Conservation (phyloP, 768 basidiomycete genomes). For the Mycena floridula region DNA sequence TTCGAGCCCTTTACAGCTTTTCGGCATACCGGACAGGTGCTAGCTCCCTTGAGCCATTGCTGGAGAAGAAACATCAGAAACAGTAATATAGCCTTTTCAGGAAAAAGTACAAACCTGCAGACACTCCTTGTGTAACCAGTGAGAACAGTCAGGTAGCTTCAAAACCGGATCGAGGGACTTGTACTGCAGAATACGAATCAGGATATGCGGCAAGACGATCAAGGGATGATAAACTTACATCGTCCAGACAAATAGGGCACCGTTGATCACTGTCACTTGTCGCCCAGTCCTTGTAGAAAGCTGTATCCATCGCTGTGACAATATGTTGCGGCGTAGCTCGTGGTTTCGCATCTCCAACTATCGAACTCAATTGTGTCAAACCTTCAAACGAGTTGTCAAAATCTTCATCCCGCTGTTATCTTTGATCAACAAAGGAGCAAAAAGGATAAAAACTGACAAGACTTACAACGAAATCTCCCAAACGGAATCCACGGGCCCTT, state of each 20-base stretch:
- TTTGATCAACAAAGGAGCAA: conserved; percentile 1
- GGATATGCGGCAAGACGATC: conserved; percentile 7
- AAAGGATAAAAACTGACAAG: conserved; percentile 41
- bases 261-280: conserved; percentile 59
- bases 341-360: conserved; percentile 65
- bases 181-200: conserved; percentile 41
- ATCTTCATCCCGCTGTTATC: conserved; percentile 61
- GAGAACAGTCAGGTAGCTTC: conserved; percentile 63
- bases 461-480: conserved; percentile 51
- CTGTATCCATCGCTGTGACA: conserved; percentile 53
- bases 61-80: conserved; percentile 20
- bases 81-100: background rate
- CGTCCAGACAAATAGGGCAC: conserved; percentile 83
- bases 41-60: conserved; percentile 79
- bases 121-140: conserved; percentile 79
- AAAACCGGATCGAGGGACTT: conserved; percentile 52
- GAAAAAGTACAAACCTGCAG: conserved; percentile 46
- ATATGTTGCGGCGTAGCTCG: conserved; percentile 58
- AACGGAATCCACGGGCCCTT: conserved; percentile 6
- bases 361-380: conserved; percentile 48
- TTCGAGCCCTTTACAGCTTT: too few species aligned
- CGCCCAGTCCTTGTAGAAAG: conserved; percentile 63
- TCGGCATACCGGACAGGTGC: conserved; percentile 79
- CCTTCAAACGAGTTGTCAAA: conserved; percentile 74
- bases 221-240: conserved; percentile 43